Evolutionary conservation across 148 eudicot species (phyloP), one percentile per base, ranked within the genome.

Genomic region (Bassia scoparia): DNA sequence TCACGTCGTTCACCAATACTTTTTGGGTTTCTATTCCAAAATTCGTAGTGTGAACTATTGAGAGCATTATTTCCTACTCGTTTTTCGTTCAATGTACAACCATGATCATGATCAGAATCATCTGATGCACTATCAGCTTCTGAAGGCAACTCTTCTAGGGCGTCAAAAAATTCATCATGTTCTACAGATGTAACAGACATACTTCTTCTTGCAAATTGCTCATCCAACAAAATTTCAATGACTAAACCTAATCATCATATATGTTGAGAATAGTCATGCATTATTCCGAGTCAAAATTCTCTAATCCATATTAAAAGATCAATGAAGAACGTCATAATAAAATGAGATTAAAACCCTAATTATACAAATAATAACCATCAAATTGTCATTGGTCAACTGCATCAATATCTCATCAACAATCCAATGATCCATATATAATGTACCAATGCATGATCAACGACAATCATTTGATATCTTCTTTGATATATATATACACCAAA

Each of bases 1-100:
- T 72, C 67, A 21, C 98, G 95, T 4, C 98, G 84, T 73, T 80
- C 87, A 71, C 80, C 77, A 58, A 88, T 82, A 80, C 89, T 86
- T 49, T 76, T 82, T 3, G 86, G 87, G 43, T 84, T 79, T 66
- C 67, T 75, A 44, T 61, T 81, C 96, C 96, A 93, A 68, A 84
- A 81, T 3, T 90, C 91, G 65, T 87, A 89, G 43, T 70, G 85
- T 7, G 83, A 70, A 27, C 77, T 67, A 43, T 75, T 74, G 17
- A 74, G 49, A 29, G 35, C 74, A 49, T 63, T 54, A 43, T 38
- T 33, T 63, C 62, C 41, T n/a, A 29, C 73, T 37, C 52, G 44
- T 68, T 61, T 75, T n/a, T 54, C 76, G 27, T 73, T 74, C 77
- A 58, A 69, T 72, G 59, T 58, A 35, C 65, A 62, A 24, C 49